phyloP scores from a whole-genome alignment of 306 rosid species.

The Fragaria nilgerrensis region DNA sequence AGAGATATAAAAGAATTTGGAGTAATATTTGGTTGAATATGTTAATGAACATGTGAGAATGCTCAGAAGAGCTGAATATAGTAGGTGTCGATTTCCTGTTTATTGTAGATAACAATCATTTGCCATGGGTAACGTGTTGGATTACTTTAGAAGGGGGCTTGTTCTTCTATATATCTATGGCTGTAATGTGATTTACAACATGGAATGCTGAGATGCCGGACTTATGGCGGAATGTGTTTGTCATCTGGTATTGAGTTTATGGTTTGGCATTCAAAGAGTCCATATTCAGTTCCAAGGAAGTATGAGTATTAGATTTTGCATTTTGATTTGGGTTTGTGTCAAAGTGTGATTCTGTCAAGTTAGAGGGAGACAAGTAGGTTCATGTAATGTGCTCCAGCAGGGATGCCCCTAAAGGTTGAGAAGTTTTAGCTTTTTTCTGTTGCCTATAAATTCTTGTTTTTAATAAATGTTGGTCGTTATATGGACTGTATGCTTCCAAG shows the following conservation, averaged over 20 bases:
- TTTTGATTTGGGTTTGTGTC: not conserved
- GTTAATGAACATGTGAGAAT: not conserved
- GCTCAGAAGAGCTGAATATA: not conserved
- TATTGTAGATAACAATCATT: too few species aligned
- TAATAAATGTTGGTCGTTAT: not conserved
- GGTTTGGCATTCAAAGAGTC: not conserved
- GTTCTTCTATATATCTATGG: too few species aligned
- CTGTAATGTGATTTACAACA: too few species aligned
- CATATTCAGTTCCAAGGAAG: not conserved
- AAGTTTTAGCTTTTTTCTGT: not conserved
- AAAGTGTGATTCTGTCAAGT: not conserved
- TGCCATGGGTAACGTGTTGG: too few species aligned
- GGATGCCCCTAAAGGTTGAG: not conserved
- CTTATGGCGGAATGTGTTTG: too few species aligned
- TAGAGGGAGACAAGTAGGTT: not conserved
- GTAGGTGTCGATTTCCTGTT: too few species aligned
- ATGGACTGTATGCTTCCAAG: slow-evolving; percentile 2
- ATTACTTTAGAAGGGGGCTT: too few species aligned
- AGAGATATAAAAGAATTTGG: too few species aligned
- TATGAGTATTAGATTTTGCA: not conserved
- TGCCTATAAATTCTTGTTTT: not conserved
- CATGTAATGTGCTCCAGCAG: not conserved
- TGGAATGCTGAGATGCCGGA: too few species aligned
- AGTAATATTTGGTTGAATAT: not conserved
- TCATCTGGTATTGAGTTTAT: not conserved